Conservation (phyloP, 257 asterid genomes). For the Solanum tacnaense region DNA sequence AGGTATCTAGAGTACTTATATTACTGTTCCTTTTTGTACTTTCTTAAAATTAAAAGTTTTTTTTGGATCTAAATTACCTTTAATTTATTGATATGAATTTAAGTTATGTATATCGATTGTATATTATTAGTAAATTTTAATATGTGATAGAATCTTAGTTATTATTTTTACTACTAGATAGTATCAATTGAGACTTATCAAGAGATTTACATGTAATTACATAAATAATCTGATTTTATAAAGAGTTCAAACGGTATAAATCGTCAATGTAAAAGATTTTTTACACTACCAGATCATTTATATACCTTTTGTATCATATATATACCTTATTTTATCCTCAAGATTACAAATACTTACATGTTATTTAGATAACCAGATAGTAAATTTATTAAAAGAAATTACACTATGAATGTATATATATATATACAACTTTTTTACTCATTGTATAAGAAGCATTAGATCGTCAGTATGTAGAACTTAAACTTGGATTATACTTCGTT, state of each 20-base stretch:
- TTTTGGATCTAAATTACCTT: background rate
- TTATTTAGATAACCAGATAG: background rate
- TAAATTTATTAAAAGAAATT: background rate
- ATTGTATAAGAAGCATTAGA: background rate
- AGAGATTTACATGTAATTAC: background rate
- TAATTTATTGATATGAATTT: background rate
- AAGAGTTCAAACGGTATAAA: no score
- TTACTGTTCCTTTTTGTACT: background rate
- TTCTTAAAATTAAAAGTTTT: background rate
- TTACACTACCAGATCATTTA: background rate
- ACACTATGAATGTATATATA: background rate
- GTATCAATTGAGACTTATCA: background rate
- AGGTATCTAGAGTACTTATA: background rate
- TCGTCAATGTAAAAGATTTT: background rate
- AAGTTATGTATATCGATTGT: background rate
- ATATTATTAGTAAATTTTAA: background rate
- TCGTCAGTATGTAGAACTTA: background rate
- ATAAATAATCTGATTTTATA: no score
- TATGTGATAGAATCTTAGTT: background rate
- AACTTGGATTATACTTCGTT: background rate
- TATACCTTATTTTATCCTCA: background rate
- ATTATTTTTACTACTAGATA: background rate
- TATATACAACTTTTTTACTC: background rate
- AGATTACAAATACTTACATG: background rate
- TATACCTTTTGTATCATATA: background rate